Percentiles rank a stretch among this genome's conserved stretches.
These are phyloP conservation scores for Cutaneotrichosporon sp. DNA, from an alignment of 1,284 basidiomycete genomes.

Conservation along the genomic window DNA sequence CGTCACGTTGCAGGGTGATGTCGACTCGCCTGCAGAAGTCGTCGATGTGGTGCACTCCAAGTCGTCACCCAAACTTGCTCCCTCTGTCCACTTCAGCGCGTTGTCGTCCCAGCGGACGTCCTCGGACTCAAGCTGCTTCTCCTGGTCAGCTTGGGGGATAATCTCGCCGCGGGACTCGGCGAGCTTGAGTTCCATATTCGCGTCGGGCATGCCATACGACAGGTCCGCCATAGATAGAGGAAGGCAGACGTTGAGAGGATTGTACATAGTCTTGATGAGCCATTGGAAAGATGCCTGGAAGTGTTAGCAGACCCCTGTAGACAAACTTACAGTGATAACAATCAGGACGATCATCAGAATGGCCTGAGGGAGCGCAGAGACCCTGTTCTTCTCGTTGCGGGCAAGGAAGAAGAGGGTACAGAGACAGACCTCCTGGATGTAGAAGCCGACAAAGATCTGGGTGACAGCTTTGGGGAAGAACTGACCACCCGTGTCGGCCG, in stretches of 20 bases:
- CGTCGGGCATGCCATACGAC: slow-evolving; percentile 57
- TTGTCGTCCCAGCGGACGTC: neutral
- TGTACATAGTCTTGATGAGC: slow-evolving; percentile 64
- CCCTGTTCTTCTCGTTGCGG: slow-evolving; percentile 57
- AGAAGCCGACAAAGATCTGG: slow-evolving; percentile 90
- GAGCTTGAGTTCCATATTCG: slow-evolving; percentile 14
- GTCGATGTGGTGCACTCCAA: neutral
- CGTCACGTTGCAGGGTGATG: neutral
- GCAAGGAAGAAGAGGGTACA: slow-evolving; percentile 85
- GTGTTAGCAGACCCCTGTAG: slow-evolving; percentile 50
- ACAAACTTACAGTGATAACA: slow-evolving; percentile 64
- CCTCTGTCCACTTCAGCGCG: neutral
- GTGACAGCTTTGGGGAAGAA: slow-evolving; percentile 95
- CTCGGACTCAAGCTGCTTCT: neutral
- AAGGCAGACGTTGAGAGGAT: slow-evolving; percentile 61
- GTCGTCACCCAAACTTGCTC: neutral
- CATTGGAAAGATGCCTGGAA: slow-evolving; percentile 60
- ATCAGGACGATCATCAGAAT: slow-evolving; percentile 81
- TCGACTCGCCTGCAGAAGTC: neutral
- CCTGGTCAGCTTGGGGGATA: slow-evolving; percentile 4
- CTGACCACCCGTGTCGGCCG: slow-evolving; percentile 82
- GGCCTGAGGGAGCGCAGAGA: slow-evolving; percentile 68
- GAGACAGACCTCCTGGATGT: slow-evolving; percentile 76
- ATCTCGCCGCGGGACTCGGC: slow-evolving; percentile 16
- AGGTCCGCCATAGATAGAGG: slow-evolving; percentile 75